Conservation (phyloP, 768 basidiomycete species). For the Termitomyces sp. region DNA sequence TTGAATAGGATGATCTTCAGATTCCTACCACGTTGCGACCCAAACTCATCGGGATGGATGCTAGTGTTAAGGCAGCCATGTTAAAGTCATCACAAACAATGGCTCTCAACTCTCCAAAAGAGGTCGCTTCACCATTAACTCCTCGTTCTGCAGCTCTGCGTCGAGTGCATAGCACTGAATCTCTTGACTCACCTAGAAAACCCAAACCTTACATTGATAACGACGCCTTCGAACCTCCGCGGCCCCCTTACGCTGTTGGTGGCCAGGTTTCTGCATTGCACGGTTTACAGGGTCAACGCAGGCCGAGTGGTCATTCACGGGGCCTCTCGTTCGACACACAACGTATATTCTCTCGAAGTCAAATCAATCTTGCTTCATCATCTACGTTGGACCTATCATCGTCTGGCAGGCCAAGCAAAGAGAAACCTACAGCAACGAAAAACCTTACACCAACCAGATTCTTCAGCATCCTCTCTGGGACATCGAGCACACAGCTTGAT, state of each 20-base stretch:
- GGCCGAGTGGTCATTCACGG: constrained; percentile 45
- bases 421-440: constrained; percentile 43
- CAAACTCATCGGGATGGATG: constrained; percentile 77
- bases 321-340: constrained; percentile 57
- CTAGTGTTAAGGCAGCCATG: constrained; percentile 88
- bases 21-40: constrained; percentile 75
- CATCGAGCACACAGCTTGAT: constrained; percentile 75
- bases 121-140: constrained; percentile 34
- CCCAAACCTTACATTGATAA: constrained; percentile 31
- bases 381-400: constrained; percentile 40
- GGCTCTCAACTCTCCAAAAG: constrained; percentile 32
- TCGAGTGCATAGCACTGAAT: constrained; percentile 70
- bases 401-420: constrained; percentile 40
- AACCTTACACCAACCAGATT: constrained; percentile 61
- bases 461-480: constrained; percentile 59
- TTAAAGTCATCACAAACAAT: constrained; percentile 77
- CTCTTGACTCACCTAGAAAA: constrained; percentile 51
- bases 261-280: constrained; percentile 33
- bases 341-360: constrained; percentile 48
- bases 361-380: constrained; percentile 39
- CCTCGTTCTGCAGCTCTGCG: constrained; percentile 51
- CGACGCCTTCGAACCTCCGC: constrained; percentile 35
- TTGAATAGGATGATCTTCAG: constrained; percentile 76
- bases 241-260: constrained; percentile 27
- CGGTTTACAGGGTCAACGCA: constrained; percentile 31